These are phyloP conservation scores for Trypanosoma caninum DNA, from an alignment of 208 protist species.

Conservation along the genomic window DNA sequence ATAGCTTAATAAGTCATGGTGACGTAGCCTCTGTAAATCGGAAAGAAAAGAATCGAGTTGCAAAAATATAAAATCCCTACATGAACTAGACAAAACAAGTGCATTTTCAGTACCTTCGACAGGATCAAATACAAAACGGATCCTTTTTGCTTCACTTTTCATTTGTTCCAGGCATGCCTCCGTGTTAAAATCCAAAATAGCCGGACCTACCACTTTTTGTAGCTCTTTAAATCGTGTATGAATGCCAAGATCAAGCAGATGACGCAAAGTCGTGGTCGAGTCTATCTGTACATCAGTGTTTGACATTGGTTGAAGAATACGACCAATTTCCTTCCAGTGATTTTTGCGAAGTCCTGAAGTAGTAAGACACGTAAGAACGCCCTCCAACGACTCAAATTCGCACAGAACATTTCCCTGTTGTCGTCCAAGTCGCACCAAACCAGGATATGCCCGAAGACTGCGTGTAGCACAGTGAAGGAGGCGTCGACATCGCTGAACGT, in stretches of 20 bases:
- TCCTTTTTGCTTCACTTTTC: slow-evolving; percentile 80
- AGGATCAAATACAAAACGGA: slow-evolving; percentile 50
- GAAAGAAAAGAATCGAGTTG: slow-evolving; percentile 59
- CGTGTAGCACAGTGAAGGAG: slow-evolving; percentile 71
- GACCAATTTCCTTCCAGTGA: slow-evolving; percentile 87
- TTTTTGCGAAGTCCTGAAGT: slow-evolving; percentile 76
- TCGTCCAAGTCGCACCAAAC: slow-evolving; percentile 67
- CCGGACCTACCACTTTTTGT: slow-evolving; percentile 55
- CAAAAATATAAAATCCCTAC: slow-evolving; percentile 26
- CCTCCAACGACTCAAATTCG: slow-evolving; percentile 72
- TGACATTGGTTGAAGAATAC: slow-evolving; percentile 44
- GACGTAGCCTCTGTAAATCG: slow-evolving; percentile 43
- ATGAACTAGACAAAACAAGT: slow-evolving; percentile 23
- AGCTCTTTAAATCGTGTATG: slow-evolving; percentile 51
- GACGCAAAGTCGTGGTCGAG: slow-evolving; percentile 50
- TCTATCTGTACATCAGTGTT: slow-evolving; percentile 49
- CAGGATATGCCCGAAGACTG: slow-evolving; percentile 58
- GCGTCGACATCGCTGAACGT: slow-evolving; percentile 70
- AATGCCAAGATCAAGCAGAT: slow-evolving; percentile 66
- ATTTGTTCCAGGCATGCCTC: slow-evolving; percentile 81
- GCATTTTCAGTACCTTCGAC: slow-evolving; percentile 17
- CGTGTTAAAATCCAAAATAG: slow-evolving; percentile 68
- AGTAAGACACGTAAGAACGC: slow-evolving; percentile 66
- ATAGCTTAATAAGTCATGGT: slow-evolving; percentile 45
- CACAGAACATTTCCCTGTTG: slow-evolving; percentile 77